Conservation (phyloP, 83 land plant genomes). For the Diphasiastrum complanatum region DNA sequence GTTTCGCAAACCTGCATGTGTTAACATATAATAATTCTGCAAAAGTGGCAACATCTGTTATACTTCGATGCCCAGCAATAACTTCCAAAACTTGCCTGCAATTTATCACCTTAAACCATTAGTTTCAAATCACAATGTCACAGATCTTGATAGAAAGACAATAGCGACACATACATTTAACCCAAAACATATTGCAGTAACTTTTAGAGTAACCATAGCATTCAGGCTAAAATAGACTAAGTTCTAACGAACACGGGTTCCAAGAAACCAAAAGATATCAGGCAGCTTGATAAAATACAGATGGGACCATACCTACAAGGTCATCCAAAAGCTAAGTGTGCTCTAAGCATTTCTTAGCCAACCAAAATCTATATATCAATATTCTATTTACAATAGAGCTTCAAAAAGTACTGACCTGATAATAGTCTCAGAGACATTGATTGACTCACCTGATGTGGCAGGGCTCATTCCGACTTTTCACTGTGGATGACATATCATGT, state of each 20-base stretch:
- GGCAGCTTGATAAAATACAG: no score
- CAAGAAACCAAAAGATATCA: no score
- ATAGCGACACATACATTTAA: not conserved
- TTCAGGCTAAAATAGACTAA: no score
- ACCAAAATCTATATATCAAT: no score
- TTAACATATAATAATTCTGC: constrained; percentile 69
- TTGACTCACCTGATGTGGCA: constrained; percentile 62
- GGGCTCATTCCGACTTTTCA: constrained; percentile 96
- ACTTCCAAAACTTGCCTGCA: constrained; percentile 96
- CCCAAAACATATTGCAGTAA: no score
- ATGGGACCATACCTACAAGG: no score
- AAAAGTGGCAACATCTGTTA: constrained; percentile 48
- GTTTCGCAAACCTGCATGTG: constrained; percentile 66
- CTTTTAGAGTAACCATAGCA: no score
- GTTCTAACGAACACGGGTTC: no score
- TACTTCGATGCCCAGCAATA: constrained; percentile 67
- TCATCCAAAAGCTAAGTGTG: no score
- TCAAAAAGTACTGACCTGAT: not conserved
- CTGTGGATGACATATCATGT: constrained; percentile 56
- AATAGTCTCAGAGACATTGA: not conserved
- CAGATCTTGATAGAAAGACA: not conserved
- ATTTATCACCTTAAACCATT: constrained; percentile 2
- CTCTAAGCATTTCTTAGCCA: no score
- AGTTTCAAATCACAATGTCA: not conserved
- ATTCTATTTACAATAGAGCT: no score